phyloP scores from a whole-genome alignment of 2,329 filamentous ascomycete genomes.

The Colletotrichum theobromicola region DNA sequence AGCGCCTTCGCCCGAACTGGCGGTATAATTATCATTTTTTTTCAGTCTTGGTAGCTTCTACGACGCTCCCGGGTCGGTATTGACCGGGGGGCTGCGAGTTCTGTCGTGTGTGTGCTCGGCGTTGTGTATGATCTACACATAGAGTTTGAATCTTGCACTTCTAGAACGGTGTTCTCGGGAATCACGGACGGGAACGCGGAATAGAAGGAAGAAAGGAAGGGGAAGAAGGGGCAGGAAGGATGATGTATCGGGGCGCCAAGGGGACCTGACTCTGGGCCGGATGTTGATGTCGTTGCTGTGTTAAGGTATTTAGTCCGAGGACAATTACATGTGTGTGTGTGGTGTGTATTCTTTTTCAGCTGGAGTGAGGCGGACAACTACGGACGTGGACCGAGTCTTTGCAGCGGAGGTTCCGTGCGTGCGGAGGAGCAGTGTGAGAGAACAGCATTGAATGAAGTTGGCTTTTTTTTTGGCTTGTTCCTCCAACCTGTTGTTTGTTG shows the following conservation, averaged over 20 bases:
- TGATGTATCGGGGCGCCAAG: neutral
- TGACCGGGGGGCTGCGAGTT: neutral
- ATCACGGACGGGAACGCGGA: neutral
- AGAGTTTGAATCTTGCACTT: conserved; percentile 4
- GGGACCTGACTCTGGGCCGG: neutral
- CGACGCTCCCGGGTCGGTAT: neutral
- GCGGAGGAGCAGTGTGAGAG: neutral
- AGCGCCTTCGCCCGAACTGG: neutral
- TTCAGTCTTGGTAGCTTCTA: neutral
- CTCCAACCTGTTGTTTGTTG: no score
- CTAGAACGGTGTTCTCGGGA: conserved; percentile 8
- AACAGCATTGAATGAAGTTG: neutral
- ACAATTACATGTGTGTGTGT: neutral
- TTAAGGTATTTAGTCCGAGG: neutral
- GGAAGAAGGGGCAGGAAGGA: no score
- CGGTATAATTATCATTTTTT: neutral
- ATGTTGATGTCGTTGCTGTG: neutral
- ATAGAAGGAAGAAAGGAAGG: neutral
- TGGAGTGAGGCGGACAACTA: conserved; percentile 4
- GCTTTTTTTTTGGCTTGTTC: neutral
- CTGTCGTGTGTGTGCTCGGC: neutral
- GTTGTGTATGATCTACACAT: neutral
- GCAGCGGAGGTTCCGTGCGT: neutral
- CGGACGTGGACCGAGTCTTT: neutral
- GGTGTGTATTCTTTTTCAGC: neutral